phyloP scores from a whole-genome alignment of 75 land plant genomes.

The Cupressus sempervirens region DNA sequence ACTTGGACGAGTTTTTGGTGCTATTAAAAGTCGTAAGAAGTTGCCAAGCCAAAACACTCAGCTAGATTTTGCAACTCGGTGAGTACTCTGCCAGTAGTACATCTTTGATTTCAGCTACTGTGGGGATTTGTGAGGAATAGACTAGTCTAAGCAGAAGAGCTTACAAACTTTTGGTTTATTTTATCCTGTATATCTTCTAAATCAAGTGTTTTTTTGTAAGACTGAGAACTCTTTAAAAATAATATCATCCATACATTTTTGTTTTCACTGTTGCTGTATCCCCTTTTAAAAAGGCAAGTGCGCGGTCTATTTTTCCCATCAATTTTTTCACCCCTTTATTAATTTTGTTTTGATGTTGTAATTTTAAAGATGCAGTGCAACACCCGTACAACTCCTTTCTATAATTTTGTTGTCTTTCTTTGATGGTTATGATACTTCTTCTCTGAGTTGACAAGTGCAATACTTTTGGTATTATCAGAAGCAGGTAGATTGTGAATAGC shows the following conservation, averaged over 20 bases:
- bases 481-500: not conserved
- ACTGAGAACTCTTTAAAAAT: not conserved
- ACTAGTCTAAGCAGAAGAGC: not conserved
- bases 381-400: not conserved
- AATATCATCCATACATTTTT: not conserved
- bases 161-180: not conserved
- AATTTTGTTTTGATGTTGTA: not conserved
- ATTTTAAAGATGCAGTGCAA: not conserved
- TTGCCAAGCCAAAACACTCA: no score
- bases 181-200: not conserved
- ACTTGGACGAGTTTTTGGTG: no score
- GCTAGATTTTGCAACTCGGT: no score
- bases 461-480: not conserved
- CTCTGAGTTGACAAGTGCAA: not conserved
- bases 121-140: not conserved
- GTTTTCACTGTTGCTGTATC: not conserved
- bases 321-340: not conserved
- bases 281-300: not conserved
- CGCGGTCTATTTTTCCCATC: not conserved
- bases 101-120: not conserved
- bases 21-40: no score
- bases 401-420: not conserved
- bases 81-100: no score
- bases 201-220: not conserved
- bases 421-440: not conserved